Conservation (phyloP, 495 filamentous ascomycete genomes). For the Aspergillus ellipticus region DNA sequence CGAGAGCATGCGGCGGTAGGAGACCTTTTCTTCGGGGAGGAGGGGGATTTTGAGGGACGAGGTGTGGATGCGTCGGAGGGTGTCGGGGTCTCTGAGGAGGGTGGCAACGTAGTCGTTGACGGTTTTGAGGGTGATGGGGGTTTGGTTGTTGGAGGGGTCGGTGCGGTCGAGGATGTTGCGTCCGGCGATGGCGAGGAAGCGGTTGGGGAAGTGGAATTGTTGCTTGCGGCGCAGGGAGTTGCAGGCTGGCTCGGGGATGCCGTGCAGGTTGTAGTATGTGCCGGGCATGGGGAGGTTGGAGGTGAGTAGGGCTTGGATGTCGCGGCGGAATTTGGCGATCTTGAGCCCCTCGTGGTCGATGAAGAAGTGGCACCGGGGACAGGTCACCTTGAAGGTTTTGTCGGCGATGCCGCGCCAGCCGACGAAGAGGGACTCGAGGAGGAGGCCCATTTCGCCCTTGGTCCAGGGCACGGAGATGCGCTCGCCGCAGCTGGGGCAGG, state of each 20-base stretch:
- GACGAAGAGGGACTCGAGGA: constrained; percentile 22
- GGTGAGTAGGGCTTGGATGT: constrained; percentile 43
- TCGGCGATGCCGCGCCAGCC: constrained; percentile 59
- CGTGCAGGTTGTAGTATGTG: constrained; percentile 48
- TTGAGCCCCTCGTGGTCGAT: constrained; percentile 50
- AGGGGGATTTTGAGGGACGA: not conserved
- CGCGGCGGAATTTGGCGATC: constrained; percentile 54
- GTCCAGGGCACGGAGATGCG: constrained; percentile 57
- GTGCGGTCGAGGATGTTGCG: constrained; percentile 32
- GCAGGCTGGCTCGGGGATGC: constrained; percentile 19
- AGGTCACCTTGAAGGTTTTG: constrained; percentile 46
- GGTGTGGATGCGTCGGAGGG: constrained; percentile 19
- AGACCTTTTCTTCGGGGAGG: constrained; percentile 38
- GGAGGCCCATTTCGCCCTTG: constrained; percentile 34
- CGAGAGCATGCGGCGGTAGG: constrained; percentile 70
- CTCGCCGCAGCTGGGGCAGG: constrained; percentile 54
- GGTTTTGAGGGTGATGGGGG: constrained; percentile 10
- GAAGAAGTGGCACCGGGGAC: constrained; percentile 42
- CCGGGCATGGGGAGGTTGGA: constrained; percentile 58
- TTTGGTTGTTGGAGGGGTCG: constrained; percentile 9
- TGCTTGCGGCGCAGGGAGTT: not conserved
- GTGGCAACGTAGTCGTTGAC: constrained; percentile 19
- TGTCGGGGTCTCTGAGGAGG: constrained; percentile 6
- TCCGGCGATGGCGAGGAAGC: constrained; percentile 46
- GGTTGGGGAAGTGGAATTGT: constrained; percentile 54